A percentile compares a stretch with the other conserved stretches of the same genome.
Conservation (phyloP, 2,329 filamentous ascomycete species). For the Sarocladium kiliense region DNA sequence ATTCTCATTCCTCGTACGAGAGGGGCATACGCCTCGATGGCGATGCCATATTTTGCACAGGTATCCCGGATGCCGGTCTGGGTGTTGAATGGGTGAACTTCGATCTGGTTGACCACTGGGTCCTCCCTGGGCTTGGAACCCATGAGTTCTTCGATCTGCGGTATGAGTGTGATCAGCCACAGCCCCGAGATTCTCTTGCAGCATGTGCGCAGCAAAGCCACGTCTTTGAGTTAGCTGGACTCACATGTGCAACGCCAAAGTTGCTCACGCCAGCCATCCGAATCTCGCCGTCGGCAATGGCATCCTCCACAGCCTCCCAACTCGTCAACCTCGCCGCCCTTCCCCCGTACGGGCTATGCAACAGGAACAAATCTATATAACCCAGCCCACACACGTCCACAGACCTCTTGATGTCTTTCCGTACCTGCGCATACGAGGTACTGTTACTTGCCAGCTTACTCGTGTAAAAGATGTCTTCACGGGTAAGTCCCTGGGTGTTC, state of each 20-base stretch:
- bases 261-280: slow-evolving; percentile 72
- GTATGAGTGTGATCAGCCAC: no score
- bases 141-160: slow-evolving; percentile 63
- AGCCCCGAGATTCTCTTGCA: no score
- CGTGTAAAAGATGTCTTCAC: slow-evolving; percentile 74
- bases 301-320: slow-evolving; percentile 74
- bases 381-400: slow-evolving; percentile 61
- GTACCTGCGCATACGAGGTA: slow-evolving; percentile 61
- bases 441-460: slow-evolving; percentile 67
- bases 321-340: slow-evolving; percentile 61
- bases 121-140: slow-evolving; percentile 53
- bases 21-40: slow-evolving; percentile 76
- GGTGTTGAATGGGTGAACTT: slow-evolving; percentile 80
- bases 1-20: slow-evolving; percentile 67
- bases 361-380: slow-evolving; percentile 74
- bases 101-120: slow-evolving; percentile 75
- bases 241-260: slow-evolving; percentile 67
- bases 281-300: slow-evolving; percentile 65
- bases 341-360: slow-evolving; percentile 77
- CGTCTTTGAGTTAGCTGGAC: slow-evolving; percentile 21
- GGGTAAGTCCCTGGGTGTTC: slow-evolving; percentile 43
- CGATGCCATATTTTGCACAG: slow-evolving; percentile 61
- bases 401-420: slow-evolving; percentile 59
- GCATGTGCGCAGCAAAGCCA: accelerated
- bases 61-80: slow-evolving; percentile 60